These are phyloP conservation scores for Acacia pycnantha DNA, from an alignment of 331 rosid genomes.

Conservation along the genomic window DNA sequence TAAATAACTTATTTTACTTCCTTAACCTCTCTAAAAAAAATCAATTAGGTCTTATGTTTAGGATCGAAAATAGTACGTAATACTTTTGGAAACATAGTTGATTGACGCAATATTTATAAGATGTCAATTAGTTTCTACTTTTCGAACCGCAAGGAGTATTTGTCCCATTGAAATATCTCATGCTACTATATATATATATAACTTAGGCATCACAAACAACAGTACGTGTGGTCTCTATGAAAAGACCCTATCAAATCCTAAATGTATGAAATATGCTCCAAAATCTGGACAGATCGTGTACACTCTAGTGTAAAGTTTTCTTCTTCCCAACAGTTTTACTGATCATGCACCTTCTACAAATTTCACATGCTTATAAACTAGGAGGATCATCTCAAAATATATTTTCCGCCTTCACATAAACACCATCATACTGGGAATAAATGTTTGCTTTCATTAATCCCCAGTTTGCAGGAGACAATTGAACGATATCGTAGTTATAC, in stretches of 20 bases:
- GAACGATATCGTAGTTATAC: neutral
- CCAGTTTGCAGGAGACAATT: neutral
- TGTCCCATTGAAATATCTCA: neutral
- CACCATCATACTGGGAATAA: neutral
- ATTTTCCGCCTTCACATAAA: neutral
- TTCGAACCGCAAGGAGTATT: neutral
- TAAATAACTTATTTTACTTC: no score
- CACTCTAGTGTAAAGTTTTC: neutral
- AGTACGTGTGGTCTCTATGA: neutral
- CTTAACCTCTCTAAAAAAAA: no score
- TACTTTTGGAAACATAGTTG: no score
- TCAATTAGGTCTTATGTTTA: no score
- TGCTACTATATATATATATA: neutral
- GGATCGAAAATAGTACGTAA: fast-evolving
- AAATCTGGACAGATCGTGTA: neutral
- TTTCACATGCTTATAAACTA: neutral
- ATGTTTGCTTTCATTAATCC: neutral
- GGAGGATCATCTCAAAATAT: no score
- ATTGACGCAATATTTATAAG: no score
- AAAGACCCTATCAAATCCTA: neutral
- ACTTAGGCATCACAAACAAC: neutral
- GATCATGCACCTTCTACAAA: neutral
- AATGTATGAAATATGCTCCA: neutral
- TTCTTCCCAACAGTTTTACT: no score
- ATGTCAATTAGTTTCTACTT: no score